Evolutionary conservation across 1,284 basidiomycete species (phyloP), one percentile per base, ranked within the genome.

Genomic region (Papiliotrema laurentii): DNA sequence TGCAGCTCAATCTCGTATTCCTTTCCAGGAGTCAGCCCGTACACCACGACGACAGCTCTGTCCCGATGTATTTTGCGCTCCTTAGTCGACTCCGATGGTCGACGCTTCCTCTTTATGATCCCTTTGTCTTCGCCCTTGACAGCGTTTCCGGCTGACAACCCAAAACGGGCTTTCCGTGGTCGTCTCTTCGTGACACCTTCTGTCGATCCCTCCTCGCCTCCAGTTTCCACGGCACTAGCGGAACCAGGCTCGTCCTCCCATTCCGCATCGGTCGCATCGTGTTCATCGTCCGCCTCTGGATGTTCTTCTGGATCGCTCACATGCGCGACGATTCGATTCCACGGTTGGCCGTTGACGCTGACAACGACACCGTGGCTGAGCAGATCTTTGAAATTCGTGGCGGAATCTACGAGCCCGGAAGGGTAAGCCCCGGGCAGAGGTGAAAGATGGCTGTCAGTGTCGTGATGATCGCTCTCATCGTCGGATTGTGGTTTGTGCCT

Each of bases 1-100:
- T 68, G 64, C 41, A 74, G 55, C 56, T 74, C 72, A 27, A 74
- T 63, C 51, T 74, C 70, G 51, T 74, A 73, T 53, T 74, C 72
- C 45, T 70, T 67, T 5, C 65, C 67, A 1, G 72, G 71, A 40
- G 59, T 63, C 41, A 74, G 44, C 2, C 71, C 72, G 45, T 73
- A 74, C 1, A 74, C 66, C 0, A 73, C 71, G 0, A 74, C 69
- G 13, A 73, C 66, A 0, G 72, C 72, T 16, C 67, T 57, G 51
- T 72, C 69, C n/a, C 60, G 61, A 19, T 61, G 63, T 53, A 56
- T 28, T 52, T 55, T 61, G 38, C 53, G 25, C 51, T 50, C 35
- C 43, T 52, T 9, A 45, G 43, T 26, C 41, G 51, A 36, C 43
- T 45, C 28, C 36, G 24, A n/a, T n/a, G 25, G 21, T 21, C 26